phyloP scores from a whole-genome alignment of 768 basidiomycete genomes.

The Hydnomerulius pinastri region DNA sequence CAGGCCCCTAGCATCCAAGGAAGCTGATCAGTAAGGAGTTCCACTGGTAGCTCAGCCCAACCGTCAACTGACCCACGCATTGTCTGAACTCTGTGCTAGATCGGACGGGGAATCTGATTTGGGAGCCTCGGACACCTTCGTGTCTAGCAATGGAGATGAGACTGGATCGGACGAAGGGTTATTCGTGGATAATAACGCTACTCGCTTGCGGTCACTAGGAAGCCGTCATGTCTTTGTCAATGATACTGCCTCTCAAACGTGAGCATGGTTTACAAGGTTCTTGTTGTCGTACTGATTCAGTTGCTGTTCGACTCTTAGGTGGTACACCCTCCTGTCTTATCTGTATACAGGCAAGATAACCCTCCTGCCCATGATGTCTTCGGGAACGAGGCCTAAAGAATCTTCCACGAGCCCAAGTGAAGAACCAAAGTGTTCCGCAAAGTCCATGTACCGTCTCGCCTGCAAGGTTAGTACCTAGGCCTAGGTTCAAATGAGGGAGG shows the following conservation, averaged over 20 bases:
- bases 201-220: background rate
- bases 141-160: background rate
- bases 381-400: background rate
- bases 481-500: background rate
- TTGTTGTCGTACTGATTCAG: background rate
- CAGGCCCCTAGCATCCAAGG: background rate
- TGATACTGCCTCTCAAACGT: slow-evolving; percentile 29
- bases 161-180: background rate
- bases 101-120: background rate
- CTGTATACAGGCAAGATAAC: slow-evolving; percentile 37
- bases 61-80: slow-evolving; percentile 1
- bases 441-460: slow-evolving; percentile 47
- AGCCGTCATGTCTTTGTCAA: slow-evolving; percentile 23
- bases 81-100: too few species aligned
- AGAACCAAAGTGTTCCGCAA: slow-evolving; percentile 36
- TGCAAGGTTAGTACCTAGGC: slow-evolving; percentile 31
- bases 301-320: slow-evolving; percentile 25
- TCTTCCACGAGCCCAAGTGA: background rate
- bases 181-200: background rate
- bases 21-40: background rate
- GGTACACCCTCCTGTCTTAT: slow-evolving; percentile 41
- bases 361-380: slow-evolving; percentile 35
- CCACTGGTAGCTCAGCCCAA: background rate
- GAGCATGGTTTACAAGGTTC: background rate
- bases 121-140: background rate